Evolutionary conservation across 1,284 basidiomycete genomes (phyloP).

Genomic region (Cryptococcus floricola): DNA sequence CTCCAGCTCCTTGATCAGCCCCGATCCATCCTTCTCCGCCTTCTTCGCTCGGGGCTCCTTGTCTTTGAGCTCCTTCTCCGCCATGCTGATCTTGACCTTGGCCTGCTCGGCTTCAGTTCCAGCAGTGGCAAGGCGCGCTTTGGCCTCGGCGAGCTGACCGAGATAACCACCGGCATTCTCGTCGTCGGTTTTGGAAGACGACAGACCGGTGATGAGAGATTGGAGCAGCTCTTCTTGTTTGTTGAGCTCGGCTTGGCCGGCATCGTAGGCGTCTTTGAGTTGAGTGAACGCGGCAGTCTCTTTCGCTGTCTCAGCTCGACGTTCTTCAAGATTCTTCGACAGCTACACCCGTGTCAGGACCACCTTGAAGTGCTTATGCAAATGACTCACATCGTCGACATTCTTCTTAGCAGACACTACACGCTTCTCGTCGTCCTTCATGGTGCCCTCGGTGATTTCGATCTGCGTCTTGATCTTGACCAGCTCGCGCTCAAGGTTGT

Average conservation of each 20-base stretch:
- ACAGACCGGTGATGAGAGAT: conserved; percentile 87
- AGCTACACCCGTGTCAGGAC: conserved; percentile 50
- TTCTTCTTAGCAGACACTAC: conserved; percentile 58
- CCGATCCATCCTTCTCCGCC: conserved; percentile 78
- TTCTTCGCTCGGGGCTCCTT: conserved; percentile 78
- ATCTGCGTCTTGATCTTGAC: conserved; percentile 83
- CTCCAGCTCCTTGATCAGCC: conserved; percentile 63
- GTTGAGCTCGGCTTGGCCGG: conserved; percentile 61
- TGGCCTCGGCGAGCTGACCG: conserved; percentile 91
- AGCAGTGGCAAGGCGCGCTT: conserved; percentile 68
- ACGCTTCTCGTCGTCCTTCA: conserved; percentile 74
- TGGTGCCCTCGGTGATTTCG: conserved; percentile 72
- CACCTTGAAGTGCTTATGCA: not conserved
- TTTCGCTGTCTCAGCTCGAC: conserved; percentile 59
- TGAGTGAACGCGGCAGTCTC: conserved; percentile 40
- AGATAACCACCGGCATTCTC: conserved; percentile 81
- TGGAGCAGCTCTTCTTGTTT: conserved; percentile 92
- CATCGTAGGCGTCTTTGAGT: conserved; percentile 63
- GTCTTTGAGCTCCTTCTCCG: conserved; percentile 72
- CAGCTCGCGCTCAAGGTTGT: conserved; percentile 74
- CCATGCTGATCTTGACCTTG: conserved; percentile 71
- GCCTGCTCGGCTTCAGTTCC: conserved; percentile 82
- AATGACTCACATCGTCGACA: conserved; percentile 59
- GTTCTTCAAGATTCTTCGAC: conserved; percentile 57
- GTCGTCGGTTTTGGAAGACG: conserved; percentile 60